Conservation (phyloP, 345 rosid species). For the Populus nigra region DNA sequence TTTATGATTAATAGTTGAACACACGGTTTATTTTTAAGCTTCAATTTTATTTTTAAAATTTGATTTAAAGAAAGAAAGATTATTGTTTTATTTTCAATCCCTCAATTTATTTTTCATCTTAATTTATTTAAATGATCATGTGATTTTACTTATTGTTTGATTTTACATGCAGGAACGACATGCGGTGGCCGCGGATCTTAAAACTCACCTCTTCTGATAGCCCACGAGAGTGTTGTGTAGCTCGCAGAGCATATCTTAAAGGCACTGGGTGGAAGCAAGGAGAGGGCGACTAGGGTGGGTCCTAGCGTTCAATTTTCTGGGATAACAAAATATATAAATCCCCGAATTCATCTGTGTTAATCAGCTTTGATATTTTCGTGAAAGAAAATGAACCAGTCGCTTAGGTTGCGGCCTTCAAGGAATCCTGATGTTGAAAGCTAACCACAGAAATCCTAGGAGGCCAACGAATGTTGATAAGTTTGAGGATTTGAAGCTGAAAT, state of each 20-base stretch:
- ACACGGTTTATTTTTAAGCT: too few species aligned
- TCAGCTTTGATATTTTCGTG: not conserved
- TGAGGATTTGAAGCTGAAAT: constrained; percentile 19
- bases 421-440: not conserved
- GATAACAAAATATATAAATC: not conserved
- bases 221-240: not conserved
- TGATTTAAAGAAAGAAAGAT: too few species aligned
- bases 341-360: not conserved
- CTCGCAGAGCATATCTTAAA: not conserved
- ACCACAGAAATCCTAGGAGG: not conserved
- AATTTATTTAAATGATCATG: too few species aligned
- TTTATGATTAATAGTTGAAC: too few species aligned
- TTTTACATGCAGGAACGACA: too few species aligned
- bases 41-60: too few species aligned
- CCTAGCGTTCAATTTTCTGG: not conserved
- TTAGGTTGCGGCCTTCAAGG: not conserved
- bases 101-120: too few species aligned
- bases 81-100: too few species aligned
- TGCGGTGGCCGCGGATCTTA: too few species aligned
- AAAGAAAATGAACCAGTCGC: not conserved
- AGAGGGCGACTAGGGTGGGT: not conserved
- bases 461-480: constrained; percentile 8
- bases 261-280: not conserved
- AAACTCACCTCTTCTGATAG: too few species aligned
- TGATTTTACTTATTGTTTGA: too few species aligned